Percentiles rank a stretch among this genome's conserved stretches.
Evolutionary conservation across 2,329 filamentous ascomycete species (phyloP).

Genomic region (Aureobasidium sp.): DNA sequence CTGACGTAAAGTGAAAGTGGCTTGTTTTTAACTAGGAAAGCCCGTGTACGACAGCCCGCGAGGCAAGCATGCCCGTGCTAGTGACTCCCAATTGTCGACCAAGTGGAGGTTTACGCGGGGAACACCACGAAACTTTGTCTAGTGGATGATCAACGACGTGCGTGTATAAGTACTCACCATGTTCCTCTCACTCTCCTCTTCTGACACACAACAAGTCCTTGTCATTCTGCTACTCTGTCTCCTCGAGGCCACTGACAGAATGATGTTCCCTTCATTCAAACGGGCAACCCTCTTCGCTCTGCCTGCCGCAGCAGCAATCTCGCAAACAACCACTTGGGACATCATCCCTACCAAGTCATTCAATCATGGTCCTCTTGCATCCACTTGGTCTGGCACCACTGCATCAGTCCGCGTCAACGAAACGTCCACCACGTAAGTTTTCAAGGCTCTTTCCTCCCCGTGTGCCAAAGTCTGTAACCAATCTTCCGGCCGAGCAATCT

Average conservation of each 20-base stretch:
- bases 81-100: not conserved
- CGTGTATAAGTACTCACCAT: not conserved
- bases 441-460: not conserved
- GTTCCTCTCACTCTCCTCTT: not conserved
- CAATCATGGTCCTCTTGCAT: slow-evolving; percentile 13
- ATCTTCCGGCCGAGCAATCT: too few relatives aligned
- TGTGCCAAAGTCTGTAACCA: too few relatives aligned
- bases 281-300: slow-evolving; percentile 2
- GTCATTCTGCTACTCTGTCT: not conserved
- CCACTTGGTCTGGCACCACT: slow-evolving; percentile 13
- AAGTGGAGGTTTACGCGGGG: not conserved
- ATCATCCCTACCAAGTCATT: slow-evolving; percentile 4
- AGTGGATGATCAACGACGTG: not conserved
- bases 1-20: not conserved
- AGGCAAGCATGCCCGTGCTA: not conserved
- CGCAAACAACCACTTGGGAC: slow-evolving; percentile 17
- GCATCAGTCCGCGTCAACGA: slow-evolving; percentile 23
- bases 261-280: not conserved
- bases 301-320: slow-evolving; percentile 13
- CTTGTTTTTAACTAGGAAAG: not conserved
- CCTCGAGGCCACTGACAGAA: not conserved
- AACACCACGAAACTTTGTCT: not conserved
- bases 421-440: slow-evolving; percentile 11
- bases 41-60: not conserved
- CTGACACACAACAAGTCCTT: not conserved